A percentile compares a stretch with the other conserved stretches of the same genome.
Evolutionary conservation across 208 protist species (phyloP).

Genomic region (Porcisia deanei): DNA sequence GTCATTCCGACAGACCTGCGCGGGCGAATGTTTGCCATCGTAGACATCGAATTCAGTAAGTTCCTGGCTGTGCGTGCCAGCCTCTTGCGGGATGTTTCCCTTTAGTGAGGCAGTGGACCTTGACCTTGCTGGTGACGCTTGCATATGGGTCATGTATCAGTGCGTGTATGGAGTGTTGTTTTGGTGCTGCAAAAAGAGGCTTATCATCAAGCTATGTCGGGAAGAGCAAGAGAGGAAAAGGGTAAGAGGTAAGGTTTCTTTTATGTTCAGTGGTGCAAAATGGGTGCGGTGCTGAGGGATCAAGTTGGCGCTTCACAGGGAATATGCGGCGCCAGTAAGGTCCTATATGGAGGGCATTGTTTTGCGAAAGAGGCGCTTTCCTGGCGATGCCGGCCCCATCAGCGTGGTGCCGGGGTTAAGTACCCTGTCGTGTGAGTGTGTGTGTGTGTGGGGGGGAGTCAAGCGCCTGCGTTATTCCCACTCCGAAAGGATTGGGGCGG

Average conservation of each 20-base stretch:
- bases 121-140: neutral
- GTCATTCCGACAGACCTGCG: neutral
- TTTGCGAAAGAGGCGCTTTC: too few relatives aligned
- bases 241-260: neutral
- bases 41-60: neutral
- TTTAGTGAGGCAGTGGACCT: neutral
- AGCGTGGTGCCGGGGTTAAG: too few relatives aligned
- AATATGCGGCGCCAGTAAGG: neutral
- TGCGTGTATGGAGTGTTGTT: neutral
- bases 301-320: neutral
- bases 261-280: neutral
- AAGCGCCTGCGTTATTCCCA: too few relatives aligned
- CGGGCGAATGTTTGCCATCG: neutral
- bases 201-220: neutral
- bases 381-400: too few relatives aligned
- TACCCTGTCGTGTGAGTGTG: too few relatives aligned
- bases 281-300: neutral
- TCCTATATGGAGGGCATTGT: neutral
- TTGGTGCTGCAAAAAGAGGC: neutral
- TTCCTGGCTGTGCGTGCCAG: neutral
- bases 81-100: neutral
- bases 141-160: neutral
- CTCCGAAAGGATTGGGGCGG: too few relatives aligned
- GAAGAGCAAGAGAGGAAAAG: neutral
- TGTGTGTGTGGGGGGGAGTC: neutral